Evolutionary conservation across 2,329 filamentous ascomycete genomes (phyloP).

Genomic region (Fonsecaea pedrosoi): DNA sequence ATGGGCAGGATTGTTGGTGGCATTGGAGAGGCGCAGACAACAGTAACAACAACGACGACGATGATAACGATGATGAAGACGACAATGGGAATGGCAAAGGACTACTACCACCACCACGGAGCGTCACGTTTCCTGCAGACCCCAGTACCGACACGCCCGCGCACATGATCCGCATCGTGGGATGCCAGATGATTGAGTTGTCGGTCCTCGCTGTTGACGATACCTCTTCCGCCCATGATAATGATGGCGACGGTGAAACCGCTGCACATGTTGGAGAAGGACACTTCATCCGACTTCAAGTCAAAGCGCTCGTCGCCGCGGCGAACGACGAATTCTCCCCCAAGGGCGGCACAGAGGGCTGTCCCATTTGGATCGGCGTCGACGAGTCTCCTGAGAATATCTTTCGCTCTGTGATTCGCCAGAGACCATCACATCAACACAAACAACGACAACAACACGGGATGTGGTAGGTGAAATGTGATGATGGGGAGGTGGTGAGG

Average conservation of each 20-base stretch:
- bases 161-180: constrained; percentile 1
- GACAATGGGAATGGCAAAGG: too few relatives aligned
- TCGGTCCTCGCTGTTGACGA: neutral
- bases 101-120: neutral
- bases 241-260: neutral
- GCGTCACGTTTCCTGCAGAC: neutral
- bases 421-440: too few relatives aligned
- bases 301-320: neutral
- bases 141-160: neutral
- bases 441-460: neutral
- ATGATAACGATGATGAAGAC: too few relatives aligned
- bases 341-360: neutral
- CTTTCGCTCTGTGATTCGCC: neutral
- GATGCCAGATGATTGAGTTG: neutral
- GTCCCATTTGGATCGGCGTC: neutral
- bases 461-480: neutral
- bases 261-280: neutral
- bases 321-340: neutral
- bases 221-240: too few relatives aligned
- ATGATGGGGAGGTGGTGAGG: neutral
- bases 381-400: neutral
- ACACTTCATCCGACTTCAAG: neutral
- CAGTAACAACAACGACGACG: too few relatives aligned
- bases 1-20: neutral
- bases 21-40: neutral